Percentiles rank a stretch among this genome's conserved stretches.
Evolutionary conservation across 306 rosid species (phyloP).

Genomic region (Lathyrus tuberosus): DNA sequence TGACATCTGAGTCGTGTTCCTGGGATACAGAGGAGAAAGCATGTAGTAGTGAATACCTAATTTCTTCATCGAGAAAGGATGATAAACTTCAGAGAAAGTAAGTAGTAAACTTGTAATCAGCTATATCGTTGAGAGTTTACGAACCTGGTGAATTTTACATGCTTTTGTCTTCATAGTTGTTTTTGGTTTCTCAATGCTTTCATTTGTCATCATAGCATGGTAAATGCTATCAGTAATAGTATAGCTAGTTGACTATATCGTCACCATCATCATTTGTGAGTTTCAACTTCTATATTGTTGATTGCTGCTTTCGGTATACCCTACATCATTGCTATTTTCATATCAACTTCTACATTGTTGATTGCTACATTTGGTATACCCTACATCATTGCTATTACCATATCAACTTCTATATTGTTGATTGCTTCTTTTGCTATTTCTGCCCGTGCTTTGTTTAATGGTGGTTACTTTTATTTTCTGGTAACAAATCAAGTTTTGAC

Average conservation of each 20-base stretch:
- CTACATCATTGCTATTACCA: background rate
- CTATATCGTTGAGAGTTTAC: background rate
- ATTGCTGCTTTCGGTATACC: background rate
- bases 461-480: too few relatives aligned
- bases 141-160: constrained; percentile 13
- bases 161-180: constrained; percentile 20
- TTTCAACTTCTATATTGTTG: background rate
- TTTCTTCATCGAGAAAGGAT: constrained; percentile 55
- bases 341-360: background rate
- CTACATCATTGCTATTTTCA: background rate
- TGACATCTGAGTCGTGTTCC: constrained; percentile 78
- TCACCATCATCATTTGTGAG: constrained; percentile 24
- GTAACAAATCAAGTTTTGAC: too few relatives aligned
- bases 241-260: background rate
- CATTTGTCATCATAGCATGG: constrained; percentile 5
- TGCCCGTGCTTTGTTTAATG: too few relatives aligned
- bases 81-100: constrained; percentile 60
- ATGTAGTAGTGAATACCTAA: constrained; percentile 73
- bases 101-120: constrained; percentile 22
- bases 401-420: background rate
- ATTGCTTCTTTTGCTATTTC: too few relatives aligned
- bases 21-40: constrained; percentile 77
- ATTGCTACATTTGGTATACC: background rate
- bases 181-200: constrained; percentile 27
- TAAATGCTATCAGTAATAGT: background rate